phyloP scores from a whole-genome alignment of 495 filamentous ascomycete genomes.

The Podospora sp. region DNA sequence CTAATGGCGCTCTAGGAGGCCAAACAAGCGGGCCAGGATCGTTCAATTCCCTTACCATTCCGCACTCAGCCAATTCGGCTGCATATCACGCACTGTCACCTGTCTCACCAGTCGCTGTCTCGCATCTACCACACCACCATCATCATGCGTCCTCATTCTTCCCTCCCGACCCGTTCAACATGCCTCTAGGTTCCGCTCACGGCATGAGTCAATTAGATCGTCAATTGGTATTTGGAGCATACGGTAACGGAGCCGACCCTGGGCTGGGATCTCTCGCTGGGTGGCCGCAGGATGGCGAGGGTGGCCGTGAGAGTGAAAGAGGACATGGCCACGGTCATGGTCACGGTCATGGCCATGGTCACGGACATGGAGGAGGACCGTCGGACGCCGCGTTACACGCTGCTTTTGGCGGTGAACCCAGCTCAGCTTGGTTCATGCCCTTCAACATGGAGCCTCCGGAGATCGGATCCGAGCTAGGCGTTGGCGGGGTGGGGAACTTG shows the following conservation, averaged over 20 bases:
- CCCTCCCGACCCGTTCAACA: constrained; percentile 48
- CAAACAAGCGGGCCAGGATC: constrained; percentile 43
- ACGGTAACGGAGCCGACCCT: constrained; percentile 49
- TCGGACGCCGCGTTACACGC: constrained; percentile 34
- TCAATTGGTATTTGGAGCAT: constrained; percentile 78
- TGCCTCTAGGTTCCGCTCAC: constrained; percentile 40
- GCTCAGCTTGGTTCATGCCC: constrained; percentile 88
- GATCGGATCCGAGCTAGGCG: constrained; percentile 53
- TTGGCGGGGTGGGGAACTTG: constrained; percentile 37
- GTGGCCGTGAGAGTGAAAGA: constrained; percentile 17
- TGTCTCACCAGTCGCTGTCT: constrained; percentile 47
- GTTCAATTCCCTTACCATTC: constrained; percentile 46
- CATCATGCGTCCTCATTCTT: constrained; percentile 45
- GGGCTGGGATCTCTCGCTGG: constrained; percentile 24
- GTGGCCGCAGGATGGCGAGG: constrained; percentile 27
- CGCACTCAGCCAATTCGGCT: constrained; percentile 37
- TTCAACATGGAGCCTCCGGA: constrained; percentile 85
- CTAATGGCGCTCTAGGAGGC: constrained; percentile 29
- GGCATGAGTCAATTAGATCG: constrained; percentile 67
- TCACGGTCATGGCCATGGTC: constrained; percentile 14
- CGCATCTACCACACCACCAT: constrained; percentile 38
- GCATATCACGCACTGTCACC: constrained; percentile 51
- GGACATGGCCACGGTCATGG: constrained; percentile 20
- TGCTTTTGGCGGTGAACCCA: constrained; percentile 50
- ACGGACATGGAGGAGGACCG: constrained; percentile 11